phyloP scores from a whole-genome alignment of 352 stramenopile species.

The Phytopythium cucurbitacearum region DNA sequence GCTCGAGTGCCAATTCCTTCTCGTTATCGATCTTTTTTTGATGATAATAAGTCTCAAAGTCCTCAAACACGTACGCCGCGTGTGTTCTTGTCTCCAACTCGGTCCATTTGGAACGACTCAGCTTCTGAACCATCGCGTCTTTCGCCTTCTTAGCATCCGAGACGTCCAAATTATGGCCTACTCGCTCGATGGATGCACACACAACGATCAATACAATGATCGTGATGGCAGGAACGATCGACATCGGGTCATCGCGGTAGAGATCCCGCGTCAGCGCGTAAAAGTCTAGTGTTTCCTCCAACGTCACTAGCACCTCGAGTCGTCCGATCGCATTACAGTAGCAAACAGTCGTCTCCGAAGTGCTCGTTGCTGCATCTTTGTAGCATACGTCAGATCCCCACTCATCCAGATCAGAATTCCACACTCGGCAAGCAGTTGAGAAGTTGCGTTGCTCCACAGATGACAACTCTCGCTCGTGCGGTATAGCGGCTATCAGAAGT shows the following conservation, averaged over 20 bases:
- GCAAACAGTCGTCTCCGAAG: conserved; percentile 37
- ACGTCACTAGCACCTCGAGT: conserved; percentile 58
- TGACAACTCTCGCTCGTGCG: conserved; percentile 36
- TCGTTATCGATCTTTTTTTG: conserved; percentile 23
- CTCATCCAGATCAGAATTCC: conserved; percentile 24
- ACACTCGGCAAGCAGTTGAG: conserved; percentile 50
- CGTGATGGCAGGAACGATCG: conserved; percentile 35
- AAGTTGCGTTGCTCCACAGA: conserved; percentile 53
- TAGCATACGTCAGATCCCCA: conserved; percentile 57
- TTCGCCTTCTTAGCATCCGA: conserved; percentile 40
- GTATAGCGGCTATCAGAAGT: conserved; percentile 42
- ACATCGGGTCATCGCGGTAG: conserved; percentile 59
- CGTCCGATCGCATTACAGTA: conserved; percentile 37
- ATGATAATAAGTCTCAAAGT: conserved; percentile 46
- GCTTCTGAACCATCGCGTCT: conserved; percentile 42
- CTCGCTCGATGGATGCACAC: conserved; percentile 23
- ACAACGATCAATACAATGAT: conserved; percentile 32
- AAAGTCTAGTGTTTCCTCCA: conserved; percentile 65
- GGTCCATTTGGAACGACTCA: conserved; percentile 62
- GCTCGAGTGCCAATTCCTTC: conserved; percentile 4
- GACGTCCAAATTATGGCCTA: conserved; percentile 30
- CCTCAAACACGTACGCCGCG: conserved; percentile 24
- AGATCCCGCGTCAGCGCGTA: conserved; percentile 44
- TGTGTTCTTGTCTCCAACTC: conserved; percentile 49
- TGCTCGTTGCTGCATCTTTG: conserved; percentile 47